A percentile compares a stretch with the other conserved stretches of the same genome.
Evolutionary conservation across 768 basidiomycete species (phyloP).

Genomic region (Lentinula detonsa): DNA sequence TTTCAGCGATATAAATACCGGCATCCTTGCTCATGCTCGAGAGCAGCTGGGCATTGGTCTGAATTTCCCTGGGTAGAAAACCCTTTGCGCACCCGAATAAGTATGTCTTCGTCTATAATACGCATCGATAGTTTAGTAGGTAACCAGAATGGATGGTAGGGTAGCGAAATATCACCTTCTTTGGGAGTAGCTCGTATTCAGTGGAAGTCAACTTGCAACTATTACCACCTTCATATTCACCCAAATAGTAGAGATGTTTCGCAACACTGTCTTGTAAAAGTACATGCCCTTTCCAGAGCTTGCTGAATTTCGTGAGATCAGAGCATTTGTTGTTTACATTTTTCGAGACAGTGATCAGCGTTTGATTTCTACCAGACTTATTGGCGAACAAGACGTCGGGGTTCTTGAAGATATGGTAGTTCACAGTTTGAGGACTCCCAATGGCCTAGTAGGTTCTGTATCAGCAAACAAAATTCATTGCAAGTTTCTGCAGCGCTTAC

Average conservation of each 20-base stretch:
- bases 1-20: not conserved
- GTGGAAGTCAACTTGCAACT: not conserved
- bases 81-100: not conserved
- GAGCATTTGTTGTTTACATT: not conserved
- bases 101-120: not conserved
- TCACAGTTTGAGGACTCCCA: not conserved
- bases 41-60: not conserved
- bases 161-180: not conserved
- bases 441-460: not conserved
- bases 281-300: not conserved
- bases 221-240: not conserved
- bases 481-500: not conserved
- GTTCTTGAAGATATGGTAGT: not conserved
- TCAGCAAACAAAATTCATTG: not conserved
- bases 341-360: not conserved
- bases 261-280: not conserved
- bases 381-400: not conserved
- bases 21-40: not conserved
- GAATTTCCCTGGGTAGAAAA: not conserved
- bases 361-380: not conserved
- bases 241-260: not conserved
- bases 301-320: not conserved
- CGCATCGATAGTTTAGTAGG: not conserved
- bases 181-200: not conserved
- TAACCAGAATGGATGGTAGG: not conserved